Evolutionary conservation across 495 filamentous ascomycete species (phyloP), one percentile per base, ranked within the genome.

Genomic region (Penicillium goetzii): DNA sequence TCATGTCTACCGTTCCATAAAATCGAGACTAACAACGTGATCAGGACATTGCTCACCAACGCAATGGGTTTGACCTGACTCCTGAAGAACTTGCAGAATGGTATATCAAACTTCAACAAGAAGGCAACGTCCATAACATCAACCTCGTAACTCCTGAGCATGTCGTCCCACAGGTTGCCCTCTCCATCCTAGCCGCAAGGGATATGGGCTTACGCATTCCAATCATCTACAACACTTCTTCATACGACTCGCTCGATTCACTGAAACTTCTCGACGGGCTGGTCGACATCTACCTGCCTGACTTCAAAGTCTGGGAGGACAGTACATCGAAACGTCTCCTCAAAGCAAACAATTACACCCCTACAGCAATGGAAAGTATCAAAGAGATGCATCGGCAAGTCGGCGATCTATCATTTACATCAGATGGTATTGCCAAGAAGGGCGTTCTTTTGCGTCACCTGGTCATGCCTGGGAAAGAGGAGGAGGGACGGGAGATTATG

Each of bases 91-190:
- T 94, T 3, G 91, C 83, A 4, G 84, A 88, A 26, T 92, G 90
- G 90, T 92, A 86, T 70, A 60, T 93, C 41, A 92, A 92, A 72
- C 77, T 95, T 19, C 89, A 93, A 67, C 17, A 65, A 11, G 78
- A 90, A 3, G 90, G 90, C 6, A 76, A 81, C 11, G 88, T 89
- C 4, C 89, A 92, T 75, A 95, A 92, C 66, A 91, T 93, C 78
- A 92, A 95, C 69, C 82, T 91, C 9, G 82, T 91, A 49, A 91
- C 88, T 2, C 89, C 89, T 0, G 89, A 92, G 71, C 89, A 91
- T 69, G 89, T 93, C 30, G 90, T 92, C 1, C 90, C 90, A 1
- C 89, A 92, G 64, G 89, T 92, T 9, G 89, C 83, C 6, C 76
- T 92, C 10, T 85, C 83, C 4, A 90, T 92, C 65, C 74, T 93